A percentile compares a stretch with the other conserved stretches of the same genome.
These are phyloP conservation scores for Aegilops tauschii DNA, from an alignment of 176 grass and related monocot genomes.

Conservation along the genomic window DNA sequence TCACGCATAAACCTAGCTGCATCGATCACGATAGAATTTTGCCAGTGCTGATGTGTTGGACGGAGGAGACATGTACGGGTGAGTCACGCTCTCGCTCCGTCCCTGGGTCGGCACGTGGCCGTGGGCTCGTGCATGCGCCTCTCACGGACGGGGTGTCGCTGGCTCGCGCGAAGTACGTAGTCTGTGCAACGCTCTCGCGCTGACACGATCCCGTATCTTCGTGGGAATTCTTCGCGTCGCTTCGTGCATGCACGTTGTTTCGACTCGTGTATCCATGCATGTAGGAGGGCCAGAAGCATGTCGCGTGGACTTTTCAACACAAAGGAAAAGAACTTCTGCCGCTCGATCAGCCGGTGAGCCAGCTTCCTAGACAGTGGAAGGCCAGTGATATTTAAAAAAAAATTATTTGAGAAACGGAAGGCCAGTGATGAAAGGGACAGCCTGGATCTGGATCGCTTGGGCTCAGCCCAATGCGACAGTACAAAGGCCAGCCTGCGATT, in stretches of 20 bases:
- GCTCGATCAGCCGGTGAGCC: background rate
- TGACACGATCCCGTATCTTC: background rate
- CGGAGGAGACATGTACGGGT: background rate
- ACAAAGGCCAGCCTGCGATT: background rate
- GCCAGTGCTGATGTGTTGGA: background rate
- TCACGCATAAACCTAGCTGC: no score
- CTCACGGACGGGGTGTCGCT: background rate
- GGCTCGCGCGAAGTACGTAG: no score
- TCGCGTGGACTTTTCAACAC: background rate
- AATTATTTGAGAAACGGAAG: no score
- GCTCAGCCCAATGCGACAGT: slow-evolving; percentile 7
- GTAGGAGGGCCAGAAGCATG: no score
- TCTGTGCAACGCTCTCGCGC: background rate
- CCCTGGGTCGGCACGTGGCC: background rate
- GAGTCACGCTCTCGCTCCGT: background rate
- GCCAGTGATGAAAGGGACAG: no score
- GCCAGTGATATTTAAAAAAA: background rate
- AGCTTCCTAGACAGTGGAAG: background rate
- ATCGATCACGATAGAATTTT: background rate
- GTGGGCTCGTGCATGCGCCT: background rate
- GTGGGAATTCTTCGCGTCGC: background rate
- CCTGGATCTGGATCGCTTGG: background rate
- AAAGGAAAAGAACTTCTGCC: background rate
- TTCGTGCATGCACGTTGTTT: background rate
- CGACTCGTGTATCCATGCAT: background rate